Base-by-base conservation (phyloP, 805 yeast genomes). In the Nakazawaea siamensis region DNA sequence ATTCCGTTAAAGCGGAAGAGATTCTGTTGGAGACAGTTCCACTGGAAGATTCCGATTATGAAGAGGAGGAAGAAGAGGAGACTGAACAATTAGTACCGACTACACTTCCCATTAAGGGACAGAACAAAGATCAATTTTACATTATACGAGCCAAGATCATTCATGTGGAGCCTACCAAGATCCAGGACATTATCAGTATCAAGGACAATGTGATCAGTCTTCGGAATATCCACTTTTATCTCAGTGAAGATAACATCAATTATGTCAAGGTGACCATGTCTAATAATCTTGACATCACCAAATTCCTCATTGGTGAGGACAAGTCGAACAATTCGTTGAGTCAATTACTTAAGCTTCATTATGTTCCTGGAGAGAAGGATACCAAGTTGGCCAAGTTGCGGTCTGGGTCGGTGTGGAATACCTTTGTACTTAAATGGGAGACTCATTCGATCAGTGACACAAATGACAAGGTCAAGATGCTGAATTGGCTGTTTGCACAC, bases 291-390 rank as follows among this genome's bases (percentile, higher is more conserved):
- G 27, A 26, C 8, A 33, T 37, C 11, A 25, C 33, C 7, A 28
- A 25, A 18, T 37, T 37, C 19, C 17, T 37, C n/a, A 11, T 29
- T 3, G 37, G 35, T 17, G 37, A 37, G 18, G 35, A 37, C 15
- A 11, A 5, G 4, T n/a, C 37, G 3, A 33, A 29, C 15, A 37
- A 37, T 17, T 37, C 40, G 6, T 15, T 14, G 13, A 4, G 20
- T 13, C 32, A 17, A 20, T 29, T 37, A 20, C 9, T 37, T 16
- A 24, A 29, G 16, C 11, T 37, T 5, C 28, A 24, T 16, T 28
- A 31, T 17, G 15, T 24, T 3, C 18, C 32, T 6, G 9, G 9
- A 6, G 10, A 27, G 15, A 16, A 14, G 8, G 29, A 27, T 6
- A 5, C 10, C 11, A 13, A 27, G 12, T 6, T 14, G 7, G 5